Percentiles rank a stretch among this genome's conserved stretches.
phyloP scores from a whole-genome alignment of 495 filamentous ascomycete genomes.

The Talaromyces borbonicus region DNA sequence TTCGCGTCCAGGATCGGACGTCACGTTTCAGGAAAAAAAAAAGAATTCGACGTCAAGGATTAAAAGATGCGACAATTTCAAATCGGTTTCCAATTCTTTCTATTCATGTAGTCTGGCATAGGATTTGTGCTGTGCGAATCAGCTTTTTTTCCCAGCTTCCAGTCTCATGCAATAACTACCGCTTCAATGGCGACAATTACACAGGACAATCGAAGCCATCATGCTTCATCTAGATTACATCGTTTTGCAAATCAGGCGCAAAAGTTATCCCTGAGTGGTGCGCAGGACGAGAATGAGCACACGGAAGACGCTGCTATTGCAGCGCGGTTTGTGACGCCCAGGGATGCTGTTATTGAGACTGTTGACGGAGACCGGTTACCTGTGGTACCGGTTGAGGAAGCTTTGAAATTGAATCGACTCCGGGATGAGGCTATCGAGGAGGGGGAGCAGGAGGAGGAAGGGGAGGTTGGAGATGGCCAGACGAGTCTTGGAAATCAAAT shows the following conservation, averaged over 20 bases:
- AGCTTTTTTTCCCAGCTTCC: no score
- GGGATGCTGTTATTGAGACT: constrained; percentile 61
- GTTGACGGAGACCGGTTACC: constrained; percentile 55
- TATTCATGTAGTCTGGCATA: no score
- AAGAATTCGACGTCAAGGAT: no score
- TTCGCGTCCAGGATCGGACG: no score
- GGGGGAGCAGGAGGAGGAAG: constrained; percentile 1
- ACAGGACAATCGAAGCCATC: not conserved
- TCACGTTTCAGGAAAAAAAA: no score
- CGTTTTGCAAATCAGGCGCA: constrained; percentile 47
- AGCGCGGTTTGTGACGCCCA: constrained; percentile 57
- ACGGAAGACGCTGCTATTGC: constrained; percentile 42
- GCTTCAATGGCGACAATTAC: constrained; percentile 1
- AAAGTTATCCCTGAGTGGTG: constrained; percentile 40
- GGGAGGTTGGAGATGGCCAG: not conserved
- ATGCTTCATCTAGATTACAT: constrained; percentile 16
- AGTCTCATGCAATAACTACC: no score
- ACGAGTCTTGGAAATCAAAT: no score
- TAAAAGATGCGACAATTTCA: no score
- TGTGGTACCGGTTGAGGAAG: constrained; percentile 53
- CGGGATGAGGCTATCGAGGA: constrained; percentile 38
- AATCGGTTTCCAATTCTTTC: no score
- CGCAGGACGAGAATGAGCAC: constrained; percentile 12
- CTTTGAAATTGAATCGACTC: constrained; percentile 54
- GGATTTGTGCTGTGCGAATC: no score